phyloP scores from a whole-genome alignment of 2,329 filamentous ascomycete genomes.

The Blumeriella jaapii region DNA sequence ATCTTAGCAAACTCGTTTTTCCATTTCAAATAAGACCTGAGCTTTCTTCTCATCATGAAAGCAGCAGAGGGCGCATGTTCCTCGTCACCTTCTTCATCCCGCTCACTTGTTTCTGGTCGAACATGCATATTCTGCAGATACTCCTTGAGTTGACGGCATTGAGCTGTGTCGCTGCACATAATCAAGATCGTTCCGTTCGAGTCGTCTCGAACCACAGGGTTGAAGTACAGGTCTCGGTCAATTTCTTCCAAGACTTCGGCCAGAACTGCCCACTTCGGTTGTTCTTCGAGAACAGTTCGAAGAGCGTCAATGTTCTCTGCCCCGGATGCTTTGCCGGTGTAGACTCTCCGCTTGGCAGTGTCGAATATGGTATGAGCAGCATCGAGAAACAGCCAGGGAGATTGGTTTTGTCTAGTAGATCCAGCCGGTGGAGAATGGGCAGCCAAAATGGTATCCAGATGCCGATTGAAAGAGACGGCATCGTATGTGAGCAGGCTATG shows the following conservation, averaged over 20 bases:
- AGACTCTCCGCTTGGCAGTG: slow-evolving; percentile 78
- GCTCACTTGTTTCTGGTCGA: slow-evolving; percentile 34
- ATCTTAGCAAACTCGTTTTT: slow-evolving; percentile 82
- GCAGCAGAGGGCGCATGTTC: slow-evolving; percentile 58
- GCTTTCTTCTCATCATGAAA: slow-evolving; percentile 81
- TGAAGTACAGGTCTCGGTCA: slow-evolving; percentile 79
- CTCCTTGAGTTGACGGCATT: slow-evolving; percentile 78
- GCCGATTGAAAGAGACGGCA: slow-evolving; percentile 81
- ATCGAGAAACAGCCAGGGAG: slow-evolving; percentile 92
- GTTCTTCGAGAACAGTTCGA: slow-evolving; percentile 76
- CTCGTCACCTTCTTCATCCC: slow-evolving; percentile 36
- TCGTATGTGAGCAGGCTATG: slow-evolving; percentile 77
- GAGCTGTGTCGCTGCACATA: slow-evolving; percentile 85
- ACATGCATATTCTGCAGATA: slow-evolving; percentile 87
- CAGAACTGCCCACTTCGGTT: slow-evolving; percentile 85
- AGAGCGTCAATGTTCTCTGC: slow-evolving; percentile 33
- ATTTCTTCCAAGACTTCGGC: slow-evolving; percentile 91
- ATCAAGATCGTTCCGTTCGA: slow-evolving; percentile 88
- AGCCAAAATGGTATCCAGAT: slow-evolving; percentile 86
- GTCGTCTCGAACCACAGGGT: slow-evolving; percentile 63
- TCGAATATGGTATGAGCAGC: slow-evolving; percentile 91
- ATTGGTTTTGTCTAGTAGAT: slow-evolving; percentile 77
- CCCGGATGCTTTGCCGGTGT: slow-evolving; percentile 49
- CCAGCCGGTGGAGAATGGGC: slow-evolving; percentile 82
- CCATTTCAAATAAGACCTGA: slow-evolving; percentile 83